Conservation (phyloP, 768 basidiomycete species). For the Mrakia blollopis region DNA sequence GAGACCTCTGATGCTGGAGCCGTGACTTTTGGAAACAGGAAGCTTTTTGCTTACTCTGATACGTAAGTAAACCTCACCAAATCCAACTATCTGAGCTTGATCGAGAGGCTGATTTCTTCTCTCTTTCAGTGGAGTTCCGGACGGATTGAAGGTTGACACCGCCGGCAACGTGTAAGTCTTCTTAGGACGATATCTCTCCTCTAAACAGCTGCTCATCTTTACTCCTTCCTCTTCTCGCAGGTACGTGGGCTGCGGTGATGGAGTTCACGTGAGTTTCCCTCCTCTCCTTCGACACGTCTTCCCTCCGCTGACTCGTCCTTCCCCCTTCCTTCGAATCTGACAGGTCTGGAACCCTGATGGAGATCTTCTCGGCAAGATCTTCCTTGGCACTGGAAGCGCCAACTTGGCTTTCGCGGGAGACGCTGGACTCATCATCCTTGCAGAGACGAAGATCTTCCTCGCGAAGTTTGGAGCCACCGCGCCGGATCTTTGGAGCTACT, state of each 20-base stretch:
- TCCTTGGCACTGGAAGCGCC: slow-evolving; percentile 47
- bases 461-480: slow-evolving; percentile 43
- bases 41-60: slow-evolving; percentile 64
- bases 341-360: slow-evolving; percentile 58
- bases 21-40: slow-evolving; percentile 54
- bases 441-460: slow-evolving; percentile 48
- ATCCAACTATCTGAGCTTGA: slow-evolving; percentile 46
- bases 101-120: slow-evolving; percentile 44
- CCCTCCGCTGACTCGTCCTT: neutral
- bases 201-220: neutral
- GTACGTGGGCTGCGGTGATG: slow-evolving; percentile 62
- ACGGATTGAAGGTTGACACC: slow-evolving; percentile 62
- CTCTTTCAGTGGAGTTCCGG: slow-evolving; percentile 66
- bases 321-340: neutral
- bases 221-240: neutral
- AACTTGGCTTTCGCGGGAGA: slow-evolving; percentile 49
- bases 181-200: too few species aligned
- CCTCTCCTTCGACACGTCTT: neutral
- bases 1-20: slow-evolving; percentile 45
- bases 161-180: slow-evolving; percentile 56
- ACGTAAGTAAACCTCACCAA: slow-evolving; percentile 37
- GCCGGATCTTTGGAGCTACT: neutral
- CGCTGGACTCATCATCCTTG: slow-evolving; percentile 47
- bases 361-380: slow-evolving; percentile 62
- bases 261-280: slow-evolving; percentile 50